A percentile compares a stretch with the other conserved stretches of the same genome.
Evolutionary conservation across 768 basidiomycete genomes (phyloP).

Genomic region (Arthromyces matolae): DNA sequence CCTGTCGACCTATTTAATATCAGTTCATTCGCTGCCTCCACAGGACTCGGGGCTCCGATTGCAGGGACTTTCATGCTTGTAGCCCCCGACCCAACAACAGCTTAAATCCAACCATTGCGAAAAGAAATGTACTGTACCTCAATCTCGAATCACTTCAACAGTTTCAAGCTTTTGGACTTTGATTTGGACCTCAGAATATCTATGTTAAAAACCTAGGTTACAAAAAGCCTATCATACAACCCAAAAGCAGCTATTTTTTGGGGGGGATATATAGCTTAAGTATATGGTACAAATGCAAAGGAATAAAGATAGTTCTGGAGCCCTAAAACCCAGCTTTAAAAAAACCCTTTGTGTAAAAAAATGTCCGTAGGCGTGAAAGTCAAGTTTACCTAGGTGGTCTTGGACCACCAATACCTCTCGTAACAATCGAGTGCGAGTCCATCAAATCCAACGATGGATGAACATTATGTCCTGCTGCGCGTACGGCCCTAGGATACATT

Average conservation of each 20-base stretch:
- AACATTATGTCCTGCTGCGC: constrained; percentile 29
- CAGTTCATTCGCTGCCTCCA: constrained; percentile 15
- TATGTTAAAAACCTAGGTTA: no score
- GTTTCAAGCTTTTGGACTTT: no score
- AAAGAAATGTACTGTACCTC: no score
- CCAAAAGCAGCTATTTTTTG: not conserved
- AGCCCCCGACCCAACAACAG: constrained; percentile 23
- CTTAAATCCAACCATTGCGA: no score
- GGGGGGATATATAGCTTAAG: no score
- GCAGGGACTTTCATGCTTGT: constrained; percentile 49
- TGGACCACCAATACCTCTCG: not conserved
- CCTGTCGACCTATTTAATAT: constrained; percentile 36
- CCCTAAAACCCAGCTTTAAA: not conserved
- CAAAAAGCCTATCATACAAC: not conserved
- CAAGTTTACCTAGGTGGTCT: not conserved
- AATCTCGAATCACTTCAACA: no score
- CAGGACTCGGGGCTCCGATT: constrained; percentile 42
- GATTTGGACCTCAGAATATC: no score
- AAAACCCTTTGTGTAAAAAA: not conserved
- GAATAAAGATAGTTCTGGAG: not conserved
- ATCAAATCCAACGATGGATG: not conserved
- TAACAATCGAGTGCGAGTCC: not conserved
- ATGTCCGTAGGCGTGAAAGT: not conserved
- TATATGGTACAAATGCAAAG: no score
- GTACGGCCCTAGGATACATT: constrained; percentile 35